Evolutionary conservation across 2,329 filamentous ascomycete genomes (phyloP).

Genomic region (Sarocladium kiliense): DNA sequence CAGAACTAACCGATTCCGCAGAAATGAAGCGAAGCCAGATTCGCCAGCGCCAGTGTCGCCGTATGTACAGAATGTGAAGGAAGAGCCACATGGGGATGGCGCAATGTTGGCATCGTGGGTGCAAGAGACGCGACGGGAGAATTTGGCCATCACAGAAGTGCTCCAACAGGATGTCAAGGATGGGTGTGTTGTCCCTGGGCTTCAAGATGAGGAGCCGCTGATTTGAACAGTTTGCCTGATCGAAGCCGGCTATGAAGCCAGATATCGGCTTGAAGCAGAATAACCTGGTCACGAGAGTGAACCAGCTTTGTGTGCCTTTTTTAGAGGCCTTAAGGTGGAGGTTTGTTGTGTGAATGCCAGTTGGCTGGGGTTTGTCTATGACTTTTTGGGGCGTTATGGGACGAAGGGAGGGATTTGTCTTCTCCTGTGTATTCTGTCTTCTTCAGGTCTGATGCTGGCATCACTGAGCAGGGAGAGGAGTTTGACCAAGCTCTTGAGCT

Average conservation of each 20-base stretch:
- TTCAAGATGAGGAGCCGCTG: neutral
- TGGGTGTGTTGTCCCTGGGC: neutral
- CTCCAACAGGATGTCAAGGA: constrained; percentile 11
- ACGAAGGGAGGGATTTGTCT: neutral
- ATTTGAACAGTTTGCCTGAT: neutral
- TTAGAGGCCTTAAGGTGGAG: neutral
- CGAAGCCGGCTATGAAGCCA: neutral
- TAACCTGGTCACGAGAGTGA: neutral
- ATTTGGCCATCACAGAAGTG: constrained; percentile 15
- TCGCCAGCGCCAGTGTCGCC: constrained; percentile 4
- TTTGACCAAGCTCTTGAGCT: constrained; percentile 18
- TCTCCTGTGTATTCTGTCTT: neutral
- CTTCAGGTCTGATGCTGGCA: neutral
- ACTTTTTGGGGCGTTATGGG: neutral
- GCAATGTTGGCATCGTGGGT: constrained; percentile 15
- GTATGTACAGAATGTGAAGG: neutral
- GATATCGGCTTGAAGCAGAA: too few relatives aligned
- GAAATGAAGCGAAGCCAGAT: neutral
- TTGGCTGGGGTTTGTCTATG: too few relatives aligned
- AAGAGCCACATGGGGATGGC: neutral
- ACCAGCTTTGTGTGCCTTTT: neutral
- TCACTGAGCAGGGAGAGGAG: constrained; percentile 1
- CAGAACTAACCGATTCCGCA: too few relatives aligned
- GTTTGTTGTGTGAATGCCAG: neutral
- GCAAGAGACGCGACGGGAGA: constrained; percentile 13